Percentiles rank a stretch among this genome's conserved stretches.
phyloP scores from a whole-genome alignment of 306 rosid genomes.

The Vicia villosa region DNA sequence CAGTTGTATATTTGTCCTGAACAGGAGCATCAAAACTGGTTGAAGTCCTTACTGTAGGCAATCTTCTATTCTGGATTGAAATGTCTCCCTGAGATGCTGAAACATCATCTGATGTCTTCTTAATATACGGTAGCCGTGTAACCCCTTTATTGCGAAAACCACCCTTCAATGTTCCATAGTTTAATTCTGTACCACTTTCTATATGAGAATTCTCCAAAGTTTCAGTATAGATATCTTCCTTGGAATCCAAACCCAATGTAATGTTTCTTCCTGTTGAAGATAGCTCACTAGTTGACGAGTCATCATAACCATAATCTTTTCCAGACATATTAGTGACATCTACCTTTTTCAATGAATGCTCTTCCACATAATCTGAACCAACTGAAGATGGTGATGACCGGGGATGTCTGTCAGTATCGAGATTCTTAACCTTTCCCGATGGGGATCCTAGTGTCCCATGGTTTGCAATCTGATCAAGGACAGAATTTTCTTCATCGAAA shows the following conservation, averaged over 20 bases:
- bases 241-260: slow-evolving; percentile 28
- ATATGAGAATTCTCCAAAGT: slow-evolving; percentile 36
- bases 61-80: slow-evolving; percentile 46
- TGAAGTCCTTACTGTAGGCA: slow-evolving; percentile 45
- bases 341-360: slow-evolving; percentile 35
- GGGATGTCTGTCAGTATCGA: slow-evolving; percentile 41
- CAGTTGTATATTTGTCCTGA: slow-evolving; percentile 43
- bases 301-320: slow-evolving; percentile 40
- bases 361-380: slow-evolving; percentile 45
- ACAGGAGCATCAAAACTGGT: slow-evolving; percentile 39
- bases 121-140: slow-evolving; percentile 51
- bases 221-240: slow-evolving; percentile 32
- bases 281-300: slow-evolving; percentile 33
- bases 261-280: slow-evolving; percentile 44
- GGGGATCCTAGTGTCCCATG: slow-evolving; percentile 51
- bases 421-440: slow-evolving; percentile 41
- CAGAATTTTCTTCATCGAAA: slow-evolving; percentile 43
- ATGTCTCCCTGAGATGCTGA: slow-evolving; percentile 39
- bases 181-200: slow-evolving; percentile 55
- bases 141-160: slow-evolving; percentile 78
- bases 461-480: slow-evolving; percentile 41
- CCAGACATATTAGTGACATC: slow-evolving; percentile 36
- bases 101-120: slow-evolving; percentile 39
- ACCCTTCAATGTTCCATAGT: slow-evolving; percentile 68
- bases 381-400: slow-evolving; percentile 46